A percentile compares a stretch with the other conserved stretches of the same genome.
Conservation (phyloP, 2,329 filamentous ascomycete genomes). For the Endocalyx cinctus region DNA sequence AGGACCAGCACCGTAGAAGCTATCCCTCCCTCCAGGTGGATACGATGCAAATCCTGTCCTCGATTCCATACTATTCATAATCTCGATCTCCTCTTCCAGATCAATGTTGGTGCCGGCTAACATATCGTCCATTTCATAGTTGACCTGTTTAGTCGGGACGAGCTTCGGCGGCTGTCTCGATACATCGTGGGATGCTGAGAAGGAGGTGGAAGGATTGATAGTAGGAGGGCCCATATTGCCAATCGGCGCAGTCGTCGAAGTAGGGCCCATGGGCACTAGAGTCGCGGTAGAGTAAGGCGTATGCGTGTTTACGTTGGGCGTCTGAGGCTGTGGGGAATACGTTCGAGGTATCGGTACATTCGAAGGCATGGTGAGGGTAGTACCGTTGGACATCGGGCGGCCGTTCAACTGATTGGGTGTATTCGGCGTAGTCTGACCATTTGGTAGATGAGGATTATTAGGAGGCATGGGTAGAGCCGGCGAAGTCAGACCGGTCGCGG, state of each 20-base stretch:
- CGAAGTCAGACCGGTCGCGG: slow-evolving; percentile 27
- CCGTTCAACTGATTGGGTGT: slow-evolving; percentile 20
- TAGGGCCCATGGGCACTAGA: slow-evolving; percentile 18
- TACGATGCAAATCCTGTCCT: slow-evolving; percentile 53
- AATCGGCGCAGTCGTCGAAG: slow-evolving; percentile 13
- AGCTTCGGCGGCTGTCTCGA: slow-evolving; percentile 55
- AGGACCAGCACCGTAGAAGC: slow-evolving; percentile 61
- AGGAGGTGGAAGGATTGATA: slow-evolving; percentile 17
- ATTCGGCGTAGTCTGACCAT: slow-evolving; percentile 26
- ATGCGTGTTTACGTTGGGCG: slow-evolving; percentile 18
- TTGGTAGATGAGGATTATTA: slow-evolving; percentile 17
- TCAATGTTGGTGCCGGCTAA: slow-evolving; percentile 82
- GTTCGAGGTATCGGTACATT: slow-evolving; percentile 12
- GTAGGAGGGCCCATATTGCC: slow-evolving; percentile 29
- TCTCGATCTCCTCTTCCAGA: slow-evolving; percentile 80
- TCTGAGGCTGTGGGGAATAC: slow-evolving; percentile 16
- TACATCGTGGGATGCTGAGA: slow-evolving; percentile 26
- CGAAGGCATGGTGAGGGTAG: slow-evolving; percentile 4
- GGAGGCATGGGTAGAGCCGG: slow-evolving; percentile 23
- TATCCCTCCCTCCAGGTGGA: slow-evolving; percentile 48
- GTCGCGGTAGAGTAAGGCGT: slow-evolving; percentile 23
- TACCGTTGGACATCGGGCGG: slow-evolving; percentile 12
- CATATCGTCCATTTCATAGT: slow-evolving; percentile 78
- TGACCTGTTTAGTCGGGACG: slow-evolving; percentile 55
- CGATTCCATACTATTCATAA: slow-evolving; percentile 61